These are phyloP conservation scores for Thalassiosira pacifica DNA, from an alignment of 352 stramenopile species.

Conservation along the genomic window DNA sequence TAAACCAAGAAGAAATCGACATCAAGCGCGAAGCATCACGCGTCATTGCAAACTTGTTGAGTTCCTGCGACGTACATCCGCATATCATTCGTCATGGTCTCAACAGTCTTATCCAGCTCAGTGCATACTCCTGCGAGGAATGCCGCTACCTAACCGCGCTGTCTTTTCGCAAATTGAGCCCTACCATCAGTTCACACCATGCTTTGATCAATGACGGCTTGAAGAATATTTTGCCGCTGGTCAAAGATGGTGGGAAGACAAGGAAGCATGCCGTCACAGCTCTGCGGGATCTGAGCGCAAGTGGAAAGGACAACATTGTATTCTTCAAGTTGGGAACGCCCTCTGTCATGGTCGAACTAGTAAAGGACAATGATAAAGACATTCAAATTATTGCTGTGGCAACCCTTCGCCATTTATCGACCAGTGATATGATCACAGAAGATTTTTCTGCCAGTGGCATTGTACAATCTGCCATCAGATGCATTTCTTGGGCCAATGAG, in stretches of 20 bases:
- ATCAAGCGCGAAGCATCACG: slow-evolving; percentile 94
- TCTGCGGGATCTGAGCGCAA: slow-evolving; percentile 85
- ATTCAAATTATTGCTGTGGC: slow-evolving; percentile 92
- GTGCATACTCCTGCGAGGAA: slow-evolving; percentile 90
- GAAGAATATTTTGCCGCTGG: slow-evolving; percentile 92
- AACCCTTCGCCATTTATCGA: slow-evolving; percentile 91
- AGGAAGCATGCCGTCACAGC: slow-evolving; percentile 89
- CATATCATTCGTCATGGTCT: slow-evolving; percentile 93
- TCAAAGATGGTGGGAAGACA: slow-evolving; percentile 92
- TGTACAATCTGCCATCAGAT: slow-evolving; percentile 90
- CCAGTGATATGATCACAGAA: slow-evolving; percentile 87
- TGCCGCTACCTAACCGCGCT: slow-evolving; percentile 95
- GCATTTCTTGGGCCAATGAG: slow-evolving; percentile 89
- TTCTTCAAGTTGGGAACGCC: slow-evolving; percentile 89
- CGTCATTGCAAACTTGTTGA: slow-evolving; percentile 94
- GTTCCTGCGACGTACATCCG: slow-evolving; percentile 91
- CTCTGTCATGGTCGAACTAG: slow-evolving; percentile 90
- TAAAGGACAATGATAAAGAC: slow-evolving; percentile 90
- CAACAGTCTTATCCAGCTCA: slow-evolving; percentile 91
- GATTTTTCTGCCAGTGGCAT: slow-evolving; percentile 64
- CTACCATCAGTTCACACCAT: slow-evolving; percentile 91
- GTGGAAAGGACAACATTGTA: slow-evolving; percentile 40
- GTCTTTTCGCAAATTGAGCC: slow-evolving; percentile 93
- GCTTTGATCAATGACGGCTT: slow-evolving; percentile 91
- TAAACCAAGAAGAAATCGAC: slow-evolving; percentile 90